Evolutionary conservation across 1,284 basidiomycete species (phyloP), one percentile per base, ranked within the genome.

Genomic region (Heterobasidion occidentale): DNA sequence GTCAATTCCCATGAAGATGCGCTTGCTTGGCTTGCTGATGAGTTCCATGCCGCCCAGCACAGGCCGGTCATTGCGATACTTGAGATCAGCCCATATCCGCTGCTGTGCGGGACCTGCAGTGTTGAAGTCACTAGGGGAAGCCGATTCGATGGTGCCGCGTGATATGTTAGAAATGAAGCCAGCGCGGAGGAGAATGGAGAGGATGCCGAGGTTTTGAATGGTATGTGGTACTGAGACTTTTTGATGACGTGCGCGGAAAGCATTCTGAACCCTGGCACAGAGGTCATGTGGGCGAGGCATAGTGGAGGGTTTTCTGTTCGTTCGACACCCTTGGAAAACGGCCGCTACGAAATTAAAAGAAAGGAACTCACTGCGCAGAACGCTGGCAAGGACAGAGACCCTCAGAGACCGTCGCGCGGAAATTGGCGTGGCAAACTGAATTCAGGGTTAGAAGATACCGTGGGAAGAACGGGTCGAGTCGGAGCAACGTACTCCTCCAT

Each of bases 51-150:
- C 67, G 54, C 74, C 77, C 57, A 96, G 76, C 17, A 95, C 90
- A 1, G 92, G 90, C 35, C 83, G 72, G 71, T 95, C 91, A 61
- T 91, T 85, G 53, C 91, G 80, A 72, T 93, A 95, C 71, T 96
- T 96, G 62, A 96, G 82, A 60, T 90, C 84, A 2, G 90, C 90
- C 92, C 93, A 94, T 69, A 96, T 88, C 36, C 90, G 80, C 36
- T 77, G 77, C 59, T 90, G 77, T 1, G 82, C 74, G 35, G 84
- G 81, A 60, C 71, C 70, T 7, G 77, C 85, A 1, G 64, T 60
- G 51, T 75, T 64, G 66, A 91, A 95, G 9, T 75, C 75, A 0
- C 66, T 62, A 0, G 92, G 90, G 9, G 78, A 79, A 0, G 92
- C 82, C 0, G 76, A 75, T 3, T 80, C 73, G 53, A 82, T 72